A percentile compares a stretch with the other conserved stretches of the same genome.
These are phyloP conservation scores for Crucibulum laeve DNA, from an alignment of 768 basidiomycete genomes.

Conservation along the genomic window DNA sequence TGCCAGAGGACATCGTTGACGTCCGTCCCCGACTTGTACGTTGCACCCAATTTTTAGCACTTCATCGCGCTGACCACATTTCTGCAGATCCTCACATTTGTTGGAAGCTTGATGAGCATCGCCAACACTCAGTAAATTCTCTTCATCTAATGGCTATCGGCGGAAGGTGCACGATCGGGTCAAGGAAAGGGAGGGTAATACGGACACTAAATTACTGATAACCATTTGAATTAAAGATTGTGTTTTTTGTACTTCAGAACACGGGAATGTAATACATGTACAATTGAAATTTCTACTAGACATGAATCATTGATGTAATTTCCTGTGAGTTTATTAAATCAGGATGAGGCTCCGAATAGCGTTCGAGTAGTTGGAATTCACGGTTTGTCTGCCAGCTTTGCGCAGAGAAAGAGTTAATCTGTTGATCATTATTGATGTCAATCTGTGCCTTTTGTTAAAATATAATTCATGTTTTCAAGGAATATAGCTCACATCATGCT, in stretches of 20 bases:
- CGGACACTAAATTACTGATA: too few species aligned
- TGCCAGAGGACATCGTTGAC: constrained; percentile 96
- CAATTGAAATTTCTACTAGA: too few species aligned
- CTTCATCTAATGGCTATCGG: constrained; percentile 2
- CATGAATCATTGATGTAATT: too few species aligned
- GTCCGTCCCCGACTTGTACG: constrained; percentile 84
- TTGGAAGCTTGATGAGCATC: constrained; percentile 87
- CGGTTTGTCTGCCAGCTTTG: not conserved
- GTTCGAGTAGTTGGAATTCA: not conserved
- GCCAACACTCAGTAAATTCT: constrained; percentile 27
- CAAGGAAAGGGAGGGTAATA: not conserved
- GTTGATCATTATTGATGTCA: constrained; percentile 24
- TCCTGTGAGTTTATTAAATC: not conserved
- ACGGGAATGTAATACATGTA: too few species aligned
- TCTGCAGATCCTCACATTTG: constrained; percentile 86
- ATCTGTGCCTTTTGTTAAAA: constrained; percentile 8
- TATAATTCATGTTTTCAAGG: constrained; percentile 1
- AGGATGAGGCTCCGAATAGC: not conserved
- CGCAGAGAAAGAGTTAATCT: constrained; percentile 22
- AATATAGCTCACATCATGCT: constrained; percentile 13
- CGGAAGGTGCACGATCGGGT: not conserved
- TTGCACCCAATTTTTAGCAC: constrained; percentile 7
- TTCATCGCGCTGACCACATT: not conserved
- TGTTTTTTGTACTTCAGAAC: too few species aligned
- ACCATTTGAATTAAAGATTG: too few species aligned